Base-by-base conservation (phyloP, 2,329 filamentous ascomycete species). In the Fusarium sp. region DNA sequence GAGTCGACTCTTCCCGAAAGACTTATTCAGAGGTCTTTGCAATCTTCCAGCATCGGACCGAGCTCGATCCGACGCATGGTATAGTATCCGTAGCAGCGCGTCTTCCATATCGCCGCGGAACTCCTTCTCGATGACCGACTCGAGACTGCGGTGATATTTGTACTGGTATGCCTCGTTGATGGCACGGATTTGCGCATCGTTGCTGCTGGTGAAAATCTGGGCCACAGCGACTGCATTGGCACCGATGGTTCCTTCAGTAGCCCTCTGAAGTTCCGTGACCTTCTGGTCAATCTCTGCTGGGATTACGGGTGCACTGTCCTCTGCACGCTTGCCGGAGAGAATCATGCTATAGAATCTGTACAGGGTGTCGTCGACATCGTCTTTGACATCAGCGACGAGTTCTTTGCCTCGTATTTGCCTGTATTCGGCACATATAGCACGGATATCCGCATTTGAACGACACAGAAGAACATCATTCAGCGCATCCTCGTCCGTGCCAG, bases 371-470 rank as follows among this genome's bases (percentile, higher is more conserved):
- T 78, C 71, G 6, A 79, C 74, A 13, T 79, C 76, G 10, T 75
- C 70, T 57, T 75, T 76, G 31, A 80, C 74, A 45, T 77, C 76
- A 1, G 65, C 60, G 0, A 77, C 53, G 5, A 80, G 70, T 2
- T 80, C 77, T 3, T 65, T 70, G 47, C 73, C 75, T 2, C 70
- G 67, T 41, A 73, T 47, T 5, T 71, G 72, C 50, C 57, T 72
- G 33, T 78, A 80, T 61, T 78, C 75, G 4, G 70, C 63, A 2
- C 33, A 20, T 9, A 80, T 80, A 13, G 77, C 78, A 5, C 74
- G 71, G 1, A 80, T 72, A 38, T 80, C 78, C 4, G 78, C 77
- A 30, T 80, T 80, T 12, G 77, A 78, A 0, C 78, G 78, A 23
- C 76, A 75, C 1, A 80, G 61, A 1, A 80, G 71, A 4, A 79